Evolutionary conservation across 805 yeast genomes (phyloP).

Genomic region (Cyberlindnera mrakii): DNA sequence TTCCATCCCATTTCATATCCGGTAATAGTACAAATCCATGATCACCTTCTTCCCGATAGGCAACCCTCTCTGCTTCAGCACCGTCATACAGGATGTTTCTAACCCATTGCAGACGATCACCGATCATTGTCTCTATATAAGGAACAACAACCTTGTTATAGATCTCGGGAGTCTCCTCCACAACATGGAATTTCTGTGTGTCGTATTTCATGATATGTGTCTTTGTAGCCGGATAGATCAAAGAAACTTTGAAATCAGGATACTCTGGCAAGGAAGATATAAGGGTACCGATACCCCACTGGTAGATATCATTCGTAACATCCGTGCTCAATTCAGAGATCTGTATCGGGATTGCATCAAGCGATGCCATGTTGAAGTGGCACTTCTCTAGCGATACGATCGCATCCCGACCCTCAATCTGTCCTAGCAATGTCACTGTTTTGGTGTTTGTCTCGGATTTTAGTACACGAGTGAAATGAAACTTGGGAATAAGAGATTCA

Average conservation of each 20-base stretch:
- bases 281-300: constrained; percentile 65
- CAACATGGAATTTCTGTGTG: constrained; percentile 51
- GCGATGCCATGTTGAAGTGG: constrained; percentile 41
- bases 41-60: constrained; percentile 38
- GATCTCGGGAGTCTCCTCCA: constrained; percentile 76
- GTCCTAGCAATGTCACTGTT: constrained; percentile 60
- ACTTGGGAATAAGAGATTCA: constrained; percentile 22
- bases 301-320: constrained; percentile 77
- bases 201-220: constrained; percentile 75
- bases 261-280: constrained; percentile 36
- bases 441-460: constrained; percentile 63
- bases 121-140: constrained; percentile 68
- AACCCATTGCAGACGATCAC: constrained; percentile 85
- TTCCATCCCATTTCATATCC: constrained; percentile 95
- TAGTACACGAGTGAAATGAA: constrained; percentile 42
- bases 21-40: constrained; percentile 76
- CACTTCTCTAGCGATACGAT: constrained; percentile 70
- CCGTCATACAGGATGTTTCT: constrained; percentile 74
- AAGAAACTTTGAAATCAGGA: constrained; percentile 66
- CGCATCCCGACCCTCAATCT: constrained; percentile 54
- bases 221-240: constrained; percentile 86
- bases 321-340: constrained; percentile 30
- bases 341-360: constrained; percentile 1
- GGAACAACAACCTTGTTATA: constrained; percentile 62
- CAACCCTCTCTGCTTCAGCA: constrained; percentile 78